These are phyloP conservation scores for Begonia fuchsioides DNA, from an alignment of 306 rosid species.

Conservation along the genomic window DNA sequence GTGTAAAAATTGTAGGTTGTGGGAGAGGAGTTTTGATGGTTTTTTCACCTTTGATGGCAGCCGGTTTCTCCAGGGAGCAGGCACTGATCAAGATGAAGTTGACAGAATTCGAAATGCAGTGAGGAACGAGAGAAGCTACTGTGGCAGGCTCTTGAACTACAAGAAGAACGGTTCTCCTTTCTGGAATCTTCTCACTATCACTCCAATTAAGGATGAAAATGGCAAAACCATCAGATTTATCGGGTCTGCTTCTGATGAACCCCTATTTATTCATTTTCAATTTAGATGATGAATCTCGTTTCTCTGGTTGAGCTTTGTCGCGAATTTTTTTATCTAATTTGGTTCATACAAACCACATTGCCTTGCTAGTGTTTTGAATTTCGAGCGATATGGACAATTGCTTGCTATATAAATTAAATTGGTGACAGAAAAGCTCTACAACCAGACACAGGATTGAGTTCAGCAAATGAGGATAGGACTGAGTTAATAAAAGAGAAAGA, in stretches of 20 bases:
- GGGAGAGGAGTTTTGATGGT: background rate
- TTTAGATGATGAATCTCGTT: no score
- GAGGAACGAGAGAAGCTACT: conserved; percentile 55
- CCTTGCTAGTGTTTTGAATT: no score
- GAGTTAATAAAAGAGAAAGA: no score
- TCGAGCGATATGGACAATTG: no score
- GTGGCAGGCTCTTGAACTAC: conserved; percentile 87
- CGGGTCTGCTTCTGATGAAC: conserved; percentile 30
- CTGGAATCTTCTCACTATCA: conserved; percentile 93
- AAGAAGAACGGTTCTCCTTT: conserved; percentile 85
- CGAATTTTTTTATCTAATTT: no score
- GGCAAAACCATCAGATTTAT: conserved; percentile 79
- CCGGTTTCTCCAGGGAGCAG: conserved; percentile 95
- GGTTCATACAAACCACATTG: no score
- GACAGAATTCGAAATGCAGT: conserved; percentile 66
- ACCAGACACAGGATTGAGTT: no score
- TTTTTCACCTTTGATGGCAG: conserved; percentile 28
- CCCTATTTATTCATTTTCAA: no score
- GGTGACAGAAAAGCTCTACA: no score
- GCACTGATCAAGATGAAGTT: conserved; percentile 76
- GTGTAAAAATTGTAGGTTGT: background rate
- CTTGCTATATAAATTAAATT: no score
- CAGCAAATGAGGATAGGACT: no score
- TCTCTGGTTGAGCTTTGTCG: no score
- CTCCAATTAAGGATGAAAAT: conserved; percentile 72